phyloP scores from a whole-genome alignment of 495 filamentous ascomycete species.

The Neurospora sublineolata region DNA sequence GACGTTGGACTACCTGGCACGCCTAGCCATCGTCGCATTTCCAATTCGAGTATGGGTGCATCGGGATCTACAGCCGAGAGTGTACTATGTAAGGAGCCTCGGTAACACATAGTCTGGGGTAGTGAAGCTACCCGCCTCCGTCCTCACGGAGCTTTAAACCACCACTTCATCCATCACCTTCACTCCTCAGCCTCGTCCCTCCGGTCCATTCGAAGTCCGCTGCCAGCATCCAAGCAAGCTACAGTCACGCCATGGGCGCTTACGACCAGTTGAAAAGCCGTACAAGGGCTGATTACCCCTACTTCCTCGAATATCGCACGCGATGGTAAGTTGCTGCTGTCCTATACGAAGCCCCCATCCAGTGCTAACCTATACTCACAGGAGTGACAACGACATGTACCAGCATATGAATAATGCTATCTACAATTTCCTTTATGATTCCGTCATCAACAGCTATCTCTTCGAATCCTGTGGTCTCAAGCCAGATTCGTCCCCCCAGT shows the following conservation, averaged over 20 bases:
- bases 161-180: neutral
- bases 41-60: neutral
- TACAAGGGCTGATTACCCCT: slow-evolving; percentile 61
- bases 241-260: slow-evolving; percentile 18
- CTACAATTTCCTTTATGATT: slow-evolving; percentile 76
- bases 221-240: neutral
- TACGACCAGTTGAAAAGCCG: slow-evolving; percentile 46
- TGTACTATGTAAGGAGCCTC: neutral
- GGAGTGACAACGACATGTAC: slow-evolving; percentile 96
- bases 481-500: slow-evolving; percentile 56
- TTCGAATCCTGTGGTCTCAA: slow-evolving; percentile 66
- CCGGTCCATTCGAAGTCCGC: neutral
- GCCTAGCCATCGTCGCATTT: neutral
- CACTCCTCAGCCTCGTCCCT: neutral
- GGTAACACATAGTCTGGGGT: neutral
- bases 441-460: slow-evolving; percentile 81
- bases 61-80: neutral
- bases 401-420: slow-evolving; percentile 75
- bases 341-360: neutral
- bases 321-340: slow-evolving; percentile 53
- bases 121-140: neutral
- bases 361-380: slow-evolving; percentile 19
- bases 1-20: neutral
- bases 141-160: neutral
- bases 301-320: slow-evolving; percentile 72